Evolutionary conservation across 1,284 basidiomycete genomes (phyloP).

Genomic region (Ceratobasidium sp.): DNA sequence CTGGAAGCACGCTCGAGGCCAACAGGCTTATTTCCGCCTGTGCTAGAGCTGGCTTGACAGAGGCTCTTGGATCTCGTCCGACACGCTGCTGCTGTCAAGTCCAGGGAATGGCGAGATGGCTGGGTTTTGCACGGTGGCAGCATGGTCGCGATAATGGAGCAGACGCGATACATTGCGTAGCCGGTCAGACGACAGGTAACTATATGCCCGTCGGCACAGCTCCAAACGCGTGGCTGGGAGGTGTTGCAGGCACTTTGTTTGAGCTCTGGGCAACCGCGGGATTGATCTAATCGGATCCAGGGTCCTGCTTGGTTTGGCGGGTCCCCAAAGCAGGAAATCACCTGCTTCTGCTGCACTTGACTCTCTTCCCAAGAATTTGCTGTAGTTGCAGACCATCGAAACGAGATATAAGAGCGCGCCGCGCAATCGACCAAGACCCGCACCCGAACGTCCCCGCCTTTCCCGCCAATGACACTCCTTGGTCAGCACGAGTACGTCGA

Average conservation of each 20-base stretch:
- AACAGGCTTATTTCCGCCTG: slow-evolving; percentile 6
- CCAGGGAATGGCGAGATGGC: neutral
- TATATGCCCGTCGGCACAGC: neutral
- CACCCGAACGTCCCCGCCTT: slow-evolving; percentile 11
- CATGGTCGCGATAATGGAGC: slow-evolving; percentile 20
- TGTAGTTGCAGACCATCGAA: neutral
- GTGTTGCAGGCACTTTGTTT: slow-evolving; percentile 39
- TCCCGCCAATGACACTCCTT: slow-evolving; percentile 41
- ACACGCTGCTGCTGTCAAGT: neutral
- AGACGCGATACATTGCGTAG: slow-evolving; percentile 26
- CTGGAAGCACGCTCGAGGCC: slow-evolving; percentile 12
- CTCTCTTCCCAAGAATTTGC: slow-evolving; percentile 26
- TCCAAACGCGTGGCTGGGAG: slow-evolving; percentile 31
- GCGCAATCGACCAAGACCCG: slow-evolving; percentile 8
- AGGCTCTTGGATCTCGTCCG: neutral
- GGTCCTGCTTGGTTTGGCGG: slow-evolving; percentile 25
- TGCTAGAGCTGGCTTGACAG: slow-evolving; percentile 8
- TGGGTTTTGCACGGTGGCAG: neutral
- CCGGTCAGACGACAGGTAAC: slow-evolving; percentile 12
- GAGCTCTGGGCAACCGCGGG: slow-evolving; percentile 34
- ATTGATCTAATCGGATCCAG: slow-evolving; percentile 38
- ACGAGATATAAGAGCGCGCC: slow-evolving; percentile 28
- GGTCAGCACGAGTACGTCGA: slow-evolving; percentile 42
- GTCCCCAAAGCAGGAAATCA: slow-evolving; percentile 32
- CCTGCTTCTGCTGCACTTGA: slow-evolving; percentile 20